Base-by-base conservation (phyloP, 495 filamentous ascomycete genomes). In the Penicillium argentinense region DNA sequence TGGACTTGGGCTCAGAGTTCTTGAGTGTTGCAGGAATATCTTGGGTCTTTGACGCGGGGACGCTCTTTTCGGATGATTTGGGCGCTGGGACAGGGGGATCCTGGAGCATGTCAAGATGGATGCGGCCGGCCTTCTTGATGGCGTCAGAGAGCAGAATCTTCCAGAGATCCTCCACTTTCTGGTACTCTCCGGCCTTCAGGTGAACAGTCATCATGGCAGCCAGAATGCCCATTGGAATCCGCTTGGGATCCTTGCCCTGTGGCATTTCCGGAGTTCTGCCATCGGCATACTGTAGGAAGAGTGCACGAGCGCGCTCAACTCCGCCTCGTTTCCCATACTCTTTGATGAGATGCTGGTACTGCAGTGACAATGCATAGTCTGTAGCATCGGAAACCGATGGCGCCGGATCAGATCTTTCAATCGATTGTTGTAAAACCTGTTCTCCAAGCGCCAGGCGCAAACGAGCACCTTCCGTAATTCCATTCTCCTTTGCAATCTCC, bases 151-250 rank as follows among this genome's bases (percentile, higher is more conserved):
- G 66, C 5, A 80, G 73, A 19, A 87, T 62, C 3, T 78, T 46
- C 89, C 89, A 95, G 28, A 75, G 85, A 45, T 77, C 59, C 38
- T 78, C 76, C 19, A 91, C 81, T 33, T 78, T 75, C 18, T 77
- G 67, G 46, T 77, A 75, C 24, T 85, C 70, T 7, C 67, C 56
- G 16, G 79, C 78, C 25, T 73, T 66, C 17, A 79, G 62, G 57
- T 86, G 74, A 4, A 78, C 68, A 2, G 72, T 59, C 85, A 93
- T 91, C 19, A 89, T 62, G 7, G 82, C 75, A 40, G 74, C 73
- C 9, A 92, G 63, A 34, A 91, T 67, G 8, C 64, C 60, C 28
- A 88, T 59, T 1, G 88, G 84, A 3, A 68, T 51, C 7, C 45
- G 33, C 19, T 49, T 71, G 23, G 23, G 44, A 37, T 41, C 59